Base-by-base conservation (phyloP, 139 green algal genomes). In the Asterochloris erici region DNA sequence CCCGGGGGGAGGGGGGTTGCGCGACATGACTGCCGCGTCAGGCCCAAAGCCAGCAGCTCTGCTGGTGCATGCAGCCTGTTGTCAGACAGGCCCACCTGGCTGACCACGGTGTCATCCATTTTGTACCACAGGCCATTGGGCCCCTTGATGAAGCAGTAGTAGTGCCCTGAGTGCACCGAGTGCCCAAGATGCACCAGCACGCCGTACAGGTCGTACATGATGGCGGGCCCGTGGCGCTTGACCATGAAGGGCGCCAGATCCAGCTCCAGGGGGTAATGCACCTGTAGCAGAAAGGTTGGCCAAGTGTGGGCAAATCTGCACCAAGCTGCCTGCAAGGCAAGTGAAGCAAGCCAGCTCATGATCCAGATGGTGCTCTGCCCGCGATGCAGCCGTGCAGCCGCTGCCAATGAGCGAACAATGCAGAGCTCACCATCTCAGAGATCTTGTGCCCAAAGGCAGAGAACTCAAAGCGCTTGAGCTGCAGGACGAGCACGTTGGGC, bases 391-490 rank as follows among this genome's bases (percentile, higher is more conserved):
- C 4, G 16, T 2, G 23, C 24, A 29, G 24, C 19, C 26, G n/a
- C 70, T 76, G 23, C 1, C 70, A 28, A 76, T 19, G n/a, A 28
- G n/a, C 17, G 1, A 71, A 23, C 66, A 71, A 71, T 13, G 2
- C 17, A 71, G 19, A 71, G 21, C 21, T 23, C 60, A 89, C 85
- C 84, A 91, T 85, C 73, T 95, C 94, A 81, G 86, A 83, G 54
- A 99, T 90, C 89, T 98, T 98, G 81, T 89, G 87, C 23, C 94
- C 92, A 63, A 87, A 90, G 21, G 84, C 84, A 23, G 87, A 91
- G 87, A 93, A 98, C 82, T 95, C 93, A 86, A 98, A 98, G 78
- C 95, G 92, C 87, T 98, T 98, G 12, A 98, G 87, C 79, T 98
- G 94, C 21, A 95, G 60, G n/a, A 96, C 82, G 38, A 98, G 91